Conservation (phyloP, 1,284 basidiomycete species). For the Xerocomus amazonicus region DNA sequence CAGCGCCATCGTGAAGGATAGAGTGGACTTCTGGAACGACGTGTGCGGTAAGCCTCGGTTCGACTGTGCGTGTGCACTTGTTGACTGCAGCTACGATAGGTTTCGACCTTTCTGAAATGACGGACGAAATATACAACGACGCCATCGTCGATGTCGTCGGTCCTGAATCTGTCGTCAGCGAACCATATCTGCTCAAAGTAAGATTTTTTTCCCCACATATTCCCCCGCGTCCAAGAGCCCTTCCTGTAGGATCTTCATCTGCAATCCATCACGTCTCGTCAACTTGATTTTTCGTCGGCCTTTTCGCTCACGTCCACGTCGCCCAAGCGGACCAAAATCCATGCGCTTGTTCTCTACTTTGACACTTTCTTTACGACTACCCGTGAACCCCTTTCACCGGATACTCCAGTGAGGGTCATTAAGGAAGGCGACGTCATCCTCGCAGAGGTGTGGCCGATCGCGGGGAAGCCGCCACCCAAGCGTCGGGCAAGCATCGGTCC, state of each 20-base stretch:
- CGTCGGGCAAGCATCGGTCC: conserved; percentile 44
- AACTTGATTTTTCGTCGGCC: conserved; percentile 75
- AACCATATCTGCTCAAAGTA: conserved; percentile 69
- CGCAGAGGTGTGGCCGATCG: conserved; percentile 74
- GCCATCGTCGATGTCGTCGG: conserved; percentile 81
- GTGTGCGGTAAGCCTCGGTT: conserved; percentile 67
- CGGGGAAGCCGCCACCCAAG: conserved; percentile 52
- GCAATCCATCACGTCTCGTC: conserved; percentile 56
- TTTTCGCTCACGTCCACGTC: conserved; percentile 69
- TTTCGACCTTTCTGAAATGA: conserved; percentile 83
- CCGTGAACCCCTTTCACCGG: conserved; percentile 50
- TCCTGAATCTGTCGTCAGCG: conserved; percentile 66
- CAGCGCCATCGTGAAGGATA: conserved; percentile 71
- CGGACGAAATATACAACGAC: conserved; percentile 65
- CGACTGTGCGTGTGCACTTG: neutral
- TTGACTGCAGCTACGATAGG: conserved; percentile 42
- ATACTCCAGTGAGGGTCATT: conserved; percentile 49
- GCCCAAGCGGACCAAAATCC: conserved; percentile 60
- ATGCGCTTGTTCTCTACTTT: conserved; percentile 89
- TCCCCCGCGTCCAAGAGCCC: neutral
- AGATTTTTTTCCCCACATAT: neutral
- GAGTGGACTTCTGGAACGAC: conserved; percentile 86
- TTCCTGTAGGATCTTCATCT: conserved; percentile 65
- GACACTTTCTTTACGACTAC: conserved; percentile 85
- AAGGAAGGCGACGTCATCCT: conserved; percentile 59